A percentile compares a stretch with the other conserved stretches of the same genome.
Conservation (phyloP, 768 basidiomycete genomes). For the Russula ochroleuca region DNA sequence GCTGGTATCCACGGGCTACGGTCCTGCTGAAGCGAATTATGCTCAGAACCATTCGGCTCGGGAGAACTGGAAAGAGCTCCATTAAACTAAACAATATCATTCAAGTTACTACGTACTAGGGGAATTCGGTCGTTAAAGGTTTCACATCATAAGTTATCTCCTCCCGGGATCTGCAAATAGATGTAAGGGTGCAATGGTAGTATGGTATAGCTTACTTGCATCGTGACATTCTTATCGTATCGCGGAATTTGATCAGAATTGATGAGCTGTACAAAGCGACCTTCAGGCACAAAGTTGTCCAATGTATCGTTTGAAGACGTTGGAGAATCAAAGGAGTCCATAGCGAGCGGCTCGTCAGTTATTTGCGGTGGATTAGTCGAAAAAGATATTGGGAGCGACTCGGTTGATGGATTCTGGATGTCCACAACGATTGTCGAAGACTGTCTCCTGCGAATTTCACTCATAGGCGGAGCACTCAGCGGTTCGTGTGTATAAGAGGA, state of each 20-base stretch:
- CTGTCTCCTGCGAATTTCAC: not conserved
- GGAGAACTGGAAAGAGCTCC: not conserved
- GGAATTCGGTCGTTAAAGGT: slow-evolving; percentile 3
- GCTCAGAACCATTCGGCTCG: not conserved
- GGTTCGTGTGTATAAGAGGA: not conserved
- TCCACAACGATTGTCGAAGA: not conserved
- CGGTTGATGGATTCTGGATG: slow-evolving; percentile 6
- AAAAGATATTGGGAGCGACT: not conserved
- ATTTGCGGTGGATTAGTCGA: not conserved
- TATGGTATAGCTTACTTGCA: not conserved
- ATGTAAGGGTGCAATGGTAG: not conserved
- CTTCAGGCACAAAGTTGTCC: not conserved
- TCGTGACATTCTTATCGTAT: slow-evolving; percentile 1
- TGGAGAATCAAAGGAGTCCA: not conserved
- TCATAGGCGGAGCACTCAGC: not conserved
- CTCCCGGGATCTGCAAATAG: slow-evolving; percentile 7
- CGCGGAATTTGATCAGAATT: slow-evolving; percentile 20
- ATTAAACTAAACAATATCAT: not conserved
- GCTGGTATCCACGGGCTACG: slow-evolving; percentile 40
- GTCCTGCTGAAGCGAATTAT: no score
- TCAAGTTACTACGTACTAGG: not conserved
- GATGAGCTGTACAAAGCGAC: not conserved
- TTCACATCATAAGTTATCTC: not conserved
- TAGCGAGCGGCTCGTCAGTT: not conserved
- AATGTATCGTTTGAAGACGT: not conserved